Evolutionary conservation across 768 basidiomycete genomes (phyloP).

Genomic region (Ramaria sp.): DNA sequence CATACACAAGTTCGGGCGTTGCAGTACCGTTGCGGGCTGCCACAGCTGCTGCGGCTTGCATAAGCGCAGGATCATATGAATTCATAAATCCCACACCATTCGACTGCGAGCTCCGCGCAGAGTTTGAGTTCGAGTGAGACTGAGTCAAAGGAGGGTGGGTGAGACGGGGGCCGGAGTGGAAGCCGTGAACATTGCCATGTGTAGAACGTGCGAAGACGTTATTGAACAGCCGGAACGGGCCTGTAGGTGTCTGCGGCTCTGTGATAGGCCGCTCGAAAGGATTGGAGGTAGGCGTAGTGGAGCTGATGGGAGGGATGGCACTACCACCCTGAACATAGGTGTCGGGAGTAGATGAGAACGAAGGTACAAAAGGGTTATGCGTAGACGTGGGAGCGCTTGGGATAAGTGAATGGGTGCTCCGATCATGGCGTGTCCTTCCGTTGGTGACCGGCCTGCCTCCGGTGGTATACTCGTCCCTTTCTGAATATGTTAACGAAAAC

Average conservation of each 20-base stretch:
- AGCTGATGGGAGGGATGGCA: neutral
- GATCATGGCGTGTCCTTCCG: neutral
- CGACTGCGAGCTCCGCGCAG: conserved; percentile 42
- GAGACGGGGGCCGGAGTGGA: neutral
- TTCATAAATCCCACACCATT: conserved; percentile 53
- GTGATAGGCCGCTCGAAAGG: neutral
- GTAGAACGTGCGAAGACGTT: conserved; percentile 50
- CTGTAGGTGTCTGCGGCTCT: conserved; percentile 25
- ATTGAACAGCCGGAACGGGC: conserved; percentile 47
- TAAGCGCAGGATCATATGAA: conserved; percentile 25
- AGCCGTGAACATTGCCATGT: conserved; percentile 20
- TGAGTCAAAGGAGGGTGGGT: neutral
- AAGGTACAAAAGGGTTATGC: neutral
- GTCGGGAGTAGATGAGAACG: neutral
- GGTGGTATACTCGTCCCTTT: conserved; percentile 24
- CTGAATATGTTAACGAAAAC: conserved; percentile 36
- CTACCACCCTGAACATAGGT: neutral
- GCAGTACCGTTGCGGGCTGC: conserved; percentile 39
- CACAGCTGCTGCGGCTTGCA: conserved; percentile 28
- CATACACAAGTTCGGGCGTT: conserved; percentile 65
- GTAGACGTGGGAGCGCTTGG: neutral
- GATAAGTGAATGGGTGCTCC: neutral
- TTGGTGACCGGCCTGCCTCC: conserved; percentile 15
- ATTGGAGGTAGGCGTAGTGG: neutral
- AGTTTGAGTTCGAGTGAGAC: conserved; percentile 24